Evolutionary conservation across 2,329 filamentous ascomycete species (phyloP).

Genomic region (Ceratocystis eucalypticola): DNA sequence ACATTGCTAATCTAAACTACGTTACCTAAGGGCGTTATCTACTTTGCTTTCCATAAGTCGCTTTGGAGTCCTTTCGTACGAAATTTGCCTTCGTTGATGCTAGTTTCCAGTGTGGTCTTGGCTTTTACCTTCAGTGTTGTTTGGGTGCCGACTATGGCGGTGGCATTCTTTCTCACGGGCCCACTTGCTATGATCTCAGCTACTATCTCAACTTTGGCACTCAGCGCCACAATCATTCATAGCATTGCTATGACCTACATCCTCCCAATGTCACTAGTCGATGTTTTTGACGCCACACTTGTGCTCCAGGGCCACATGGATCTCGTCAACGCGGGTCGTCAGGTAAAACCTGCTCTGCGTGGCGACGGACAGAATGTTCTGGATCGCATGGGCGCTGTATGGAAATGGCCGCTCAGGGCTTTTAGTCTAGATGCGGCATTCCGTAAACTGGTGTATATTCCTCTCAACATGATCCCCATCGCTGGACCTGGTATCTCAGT

Average conservation of each 20-base stretch:
- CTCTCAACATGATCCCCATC: slow-evolving; percentile 84
- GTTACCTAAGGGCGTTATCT: slow-evolving; percentile 40
- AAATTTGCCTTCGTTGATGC: slow-evolving; percentile 46
- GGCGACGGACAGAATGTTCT: slow-evolving; percentile 35
- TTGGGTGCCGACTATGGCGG: slow-evolving; percentile 69
- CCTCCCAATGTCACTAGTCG: slow-evolving; percentile 67
- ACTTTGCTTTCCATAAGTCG: slow-evolving; percentile 41
- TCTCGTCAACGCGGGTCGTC: slow-evolving; percentile 61
- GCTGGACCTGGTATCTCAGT: slow-evolving; percentile 51
- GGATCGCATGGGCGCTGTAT: slow-evolving; percentile 40
- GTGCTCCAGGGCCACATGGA: slow-evolving; percentile 37
- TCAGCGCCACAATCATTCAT: slow-evolving; percentile 46
- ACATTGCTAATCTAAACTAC: not conserved
- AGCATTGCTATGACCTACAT: slow-evolving; percentile 54
- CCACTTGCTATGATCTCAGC: slow-evolving; percentile 65
- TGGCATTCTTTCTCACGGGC: slow-evolving; percentile 74
- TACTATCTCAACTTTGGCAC: slow-evolving; percentile 50
- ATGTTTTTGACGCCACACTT: slow-evolving; percentile 73
- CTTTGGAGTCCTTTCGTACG: slow-evolving; percentile 47
- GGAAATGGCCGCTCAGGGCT: slow-evolving; percentile 44
- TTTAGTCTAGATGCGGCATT: slow-evolving; percentile 52
- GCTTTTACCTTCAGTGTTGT: slow-evolving; percentile 75
- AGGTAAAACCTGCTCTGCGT: slow-evolving; percentile 46
- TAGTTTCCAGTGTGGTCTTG: slow-evolving; percentile 59
- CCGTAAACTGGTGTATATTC: slow-evolving; percentile 71